Evolutionary conservation across 2,329 filamentous ascomycete species (phyloP).

Genomic region (Phoma herbarum): DNA sequence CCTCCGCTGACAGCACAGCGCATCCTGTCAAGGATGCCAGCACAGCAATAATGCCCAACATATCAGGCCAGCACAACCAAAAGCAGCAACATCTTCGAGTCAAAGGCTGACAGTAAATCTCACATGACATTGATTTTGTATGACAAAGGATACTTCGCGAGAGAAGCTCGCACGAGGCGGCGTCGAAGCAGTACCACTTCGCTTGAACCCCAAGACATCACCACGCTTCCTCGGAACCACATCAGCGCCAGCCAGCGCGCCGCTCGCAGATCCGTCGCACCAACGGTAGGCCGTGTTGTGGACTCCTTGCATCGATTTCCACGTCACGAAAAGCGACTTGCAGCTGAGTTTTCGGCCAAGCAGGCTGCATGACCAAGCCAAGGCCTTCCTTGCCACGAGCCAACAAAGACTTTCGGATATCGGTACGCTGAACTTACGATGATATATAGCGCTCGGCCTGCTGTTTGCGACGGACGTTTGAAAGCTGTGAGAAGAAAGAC

Average conservation of each 20-base stretch:
- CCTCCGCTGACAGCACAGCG: conserved; percentile 4
- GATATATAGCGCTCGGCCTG: background rate
- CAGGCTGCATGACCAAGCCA: conserved; percentile 11
- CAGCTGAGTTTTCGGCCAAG: conserved; percentile 20
- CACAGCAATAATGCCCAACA: background rate
- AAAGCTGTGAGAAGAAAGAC: background rate
- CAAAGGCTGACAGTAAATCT: conserved; percentile 6
- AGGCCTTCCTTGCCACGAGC: conserved; percentile 12
- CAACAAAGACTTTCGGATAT: background rate
- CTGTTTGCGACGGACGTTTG: background rate
- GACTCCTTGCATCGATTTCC: conserved; percentile 8
- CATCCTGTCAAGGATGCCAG: conserved; percentile 1
- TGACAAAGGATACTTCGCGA: background rate
- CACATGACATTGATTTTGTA: background rate
- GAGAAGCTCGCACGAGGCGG: conserved; percentile 9
- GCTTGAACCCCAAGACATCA: conserved; percentile 9
- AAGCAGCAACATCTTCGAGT: background rate
- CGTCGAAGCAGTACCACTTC: conserved; percentile 14
- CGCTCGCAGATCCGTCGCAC: conserved; percentile 8
- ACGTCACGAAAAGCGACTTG: conserved; percentile 11
- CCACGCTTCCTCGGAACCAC: conserved; percentile 4
- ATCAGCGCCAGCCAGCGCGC: background rate
- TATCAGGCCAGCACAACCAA: background rate
- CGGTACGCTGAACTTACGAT: background rate
- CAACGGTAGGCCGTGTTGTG: background rate